phyloP scores from a whole-genome alignment of 192 early-diverging fungal genomes.

The Coemansia sp. region DNA sequence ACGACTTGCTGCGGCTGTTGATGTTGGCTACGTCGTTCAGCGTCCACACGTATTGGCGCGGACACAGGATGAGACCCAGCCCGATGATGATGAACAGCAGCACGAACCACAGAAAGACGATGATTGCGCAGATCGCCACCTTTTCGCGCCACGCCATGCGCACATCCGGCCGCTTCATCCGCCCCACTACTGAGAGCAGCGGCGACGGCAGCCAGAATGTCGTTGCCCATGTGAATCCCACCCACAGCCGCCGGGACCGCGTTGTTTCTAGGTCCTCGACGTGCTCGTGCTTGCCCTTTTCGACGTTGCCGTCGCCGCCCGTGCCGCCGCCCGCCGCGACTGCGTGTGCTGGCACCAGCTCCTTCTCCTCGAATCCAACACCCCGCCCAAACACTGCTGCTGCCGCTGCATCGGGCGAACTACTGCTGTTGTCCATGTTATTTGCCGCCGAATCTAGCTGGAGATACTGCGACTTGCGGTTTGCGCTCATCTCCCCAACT shows the following conservation, averaged over 20 bases:
- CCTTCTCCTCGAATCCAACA: conserved; percentile 45
- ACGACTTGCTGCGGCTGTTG: conserved; percentile 53
- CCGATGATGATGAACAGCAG: conserved; percentile 91
- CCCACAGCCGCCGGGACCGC: conserved; percentile 28
- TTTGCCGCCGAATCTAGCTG: conserved; percentile 24
- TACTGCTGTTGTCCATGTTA: conserved; percentile 1
- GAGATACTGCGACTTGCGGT: conserved; percentile 40
- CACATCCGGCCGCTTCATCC: conserved; percentile 91
- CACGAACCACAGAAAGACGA: conserved; percentile 76
- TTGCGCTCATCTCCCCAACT: conserved; percentile 14
- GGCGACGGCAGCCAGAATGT: conserved; percentile 47
- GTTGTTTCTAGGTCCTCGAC: conserved; percentile 46
- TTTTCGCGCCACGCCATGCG: conserved; percentile 98
- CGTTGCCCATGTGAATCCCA: conserved; percentile 27
- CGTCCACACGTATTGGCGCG: conserved; percentile 70
- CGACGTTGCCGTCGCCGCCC: conserved; percentile 49
- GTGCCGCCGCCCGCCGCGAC: conserved; percentile 29
- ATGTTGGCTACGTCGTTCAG: conserved; percentile 65
- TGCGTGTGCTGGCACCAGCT: conserved; percentile 8
- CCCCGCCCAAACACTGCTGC: conserved; percentile 52
- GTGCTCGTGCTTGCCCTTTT: conserved; percentile 49
- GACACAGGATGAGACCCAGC: conserved; percentile 73
- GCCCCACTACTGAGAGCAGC: conserved; percentile 26
- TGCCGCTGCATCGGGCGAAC: conserved; percentile 24
- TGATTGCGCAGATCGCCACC: conserved; percentile 81